phyloP scores from a whole-genome alignment of 768 basidiomycete species.

The Phylloporus arenicola region DNA sequence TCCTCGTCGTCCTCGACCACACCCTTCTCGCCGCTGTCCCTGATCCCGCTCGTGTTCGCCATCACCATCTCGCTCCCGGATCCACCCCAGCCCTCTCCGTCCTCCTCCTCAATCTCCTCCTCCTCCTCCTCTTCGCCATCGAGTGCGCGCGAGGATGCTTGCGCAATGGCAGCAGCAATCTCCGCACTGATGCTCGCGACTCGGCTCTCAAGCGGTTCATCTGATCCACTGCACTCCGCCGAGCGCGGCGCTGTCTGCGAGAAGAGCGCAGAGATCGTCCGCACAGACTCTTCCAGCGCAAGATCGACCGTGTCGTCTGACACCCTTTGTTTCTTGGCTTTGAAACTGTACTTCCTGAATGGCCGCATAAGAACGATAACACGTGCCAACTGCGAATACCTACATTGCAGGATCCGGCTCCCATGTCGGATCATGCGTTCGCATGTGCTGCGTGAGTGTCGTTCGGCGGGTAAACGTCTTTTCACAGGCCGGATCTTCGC shows the following conservation, averaged over 20 bases:
- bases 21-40: slow-evolving; percentile 31
- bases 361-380: slow-evolving; percentile 14
- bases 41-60: slow-evolving; percentile 58
- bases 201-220: slow-evolving; percentile 51
- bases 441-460: slow-evolving; percentile 82
- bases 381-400: slow-evolving; percentile 25
- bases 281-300: slow-evolving; percentile 66
- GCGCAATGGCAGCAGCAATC: slow-evolving; percentile 74
- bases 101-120: slow-evolving; percentile 36
- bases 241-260: slow-evolving; percentile 40
- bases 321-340: slow-evolving; percentile 60
- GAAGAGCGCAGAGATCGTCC: slow-evolving; percentile 68
- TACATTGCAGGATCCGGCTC: slow-evolving; percentile 80
- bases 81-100: slow-evolving; percentile 34
- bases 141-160: slow-evolving; percentile 59
- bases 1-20: slow-evolving; percentile 66
- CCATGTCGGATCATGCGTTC: slow-evolving; percentile 80
- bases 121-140: slow-evolving; percentile 45
- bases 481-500: slow-evolving; percentile 75
- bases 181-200: slow-evolving; percentile 78
- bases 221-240: slow-evolving; percentile 27
- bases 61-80: slow-evolving; percentile 49
- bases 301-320: slow-evolving; percentile 48
- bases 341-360: slow-evolving; percentile 70
- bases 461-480: slow-evolving; percentile 87